phyloP scores from a whole-genome alignment of 129 eudicot species.

The Flaveria sonorensis region DNA sequence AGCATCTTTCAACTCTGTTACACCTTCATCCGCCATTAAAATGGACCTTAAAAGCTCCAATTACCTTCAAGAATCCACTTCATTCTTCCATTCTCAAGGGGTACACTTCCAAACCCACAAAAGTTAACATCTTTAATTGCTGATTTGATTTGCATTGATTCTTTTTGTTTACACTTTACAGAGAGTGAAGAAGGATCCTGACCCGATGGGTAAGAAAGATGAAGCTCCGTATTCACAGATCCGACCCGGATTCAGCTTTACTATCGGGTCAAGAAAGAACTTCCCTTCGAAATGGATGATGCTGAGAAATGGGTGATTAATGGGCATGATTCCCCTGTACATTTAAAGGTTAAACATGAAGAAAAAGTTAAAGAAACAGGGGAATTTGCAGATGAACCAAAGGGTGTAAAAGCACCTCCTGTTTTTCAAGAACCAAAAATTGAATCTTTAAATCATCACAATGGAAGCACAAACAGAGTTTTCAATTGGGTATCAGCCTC shows the following conservation, averaged over 20 bases:
- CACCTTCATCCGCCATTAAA: background rate
- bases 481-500: conserved; percentile 40
- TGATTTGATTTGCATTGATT: no score
- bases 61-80: conserved; percentile 5
- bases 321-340: conserved; percentile 62
- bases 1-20: background rate
- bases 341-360: conserved; percentile 29
- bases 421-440: conserved; percentile 26
- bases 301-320: conserved; percentile 81
- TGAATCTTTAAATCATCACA: conserved; percentile 34
- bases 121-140: no score
- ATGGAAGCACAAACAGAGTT: conserved; percentile 23
- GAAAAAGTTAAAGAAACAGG: conserved; percentile 14
- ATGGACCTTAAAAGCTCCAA: conserved; percentile 21
- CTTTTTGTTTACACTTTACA: no score
- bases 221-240: conserved; percentile 66
- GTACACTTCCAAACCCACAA: no score
- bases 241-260: conserved; percentile 75
- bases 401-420: conserved; percentile 2
- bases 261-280: conserved; percentile 52
- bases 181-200: conserved; percentile 9
- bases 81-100: background rate
- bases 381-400: conserved; percentile 22
- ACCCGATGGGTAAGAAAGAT: conserved; percentile 41
- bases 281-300: conserved; percentile 91